Conservation (phyloP, 2,329 filamentous ascomycete genomes). For the Zelopaecilomyces penicillatus region DNA sequence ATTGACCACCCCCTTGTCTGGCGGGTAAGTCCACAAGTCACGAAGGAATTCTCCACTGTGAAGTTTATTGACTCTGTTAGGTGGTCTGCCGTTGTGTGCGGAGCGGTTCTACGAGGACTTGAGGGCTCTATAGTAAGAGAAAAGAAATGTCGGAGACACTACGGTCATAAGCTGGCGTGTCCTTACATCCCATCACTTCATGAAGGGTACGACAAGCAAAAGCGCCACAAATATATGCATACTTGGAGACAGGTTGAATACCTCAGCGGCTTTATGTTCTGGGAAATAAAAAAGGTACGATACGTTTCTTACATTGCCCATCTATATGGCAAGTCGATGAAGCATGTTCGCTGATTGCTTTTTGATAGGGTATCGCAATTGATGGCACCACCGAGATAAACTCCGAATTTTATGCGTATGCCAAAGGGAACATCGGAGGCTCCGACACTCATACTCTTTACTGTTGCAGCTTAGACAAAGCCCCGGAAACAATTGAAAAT, state of each 20-base stretch:
- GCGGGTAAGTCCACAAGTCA: constrained; percentile 1
- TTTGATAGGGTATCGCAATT: background rate
- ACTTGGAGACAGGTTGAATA: too few relatives aligned
- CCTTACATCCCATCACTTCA: background rate
- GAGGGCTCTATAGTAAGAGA: constrained; percentile 3
- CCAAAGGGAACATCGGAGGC: background rate
- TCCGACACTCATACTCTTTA: background rate
- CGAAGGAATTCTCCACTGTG: too few relatives aligned
- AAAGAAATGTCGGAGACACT: constrained; percentile 4
- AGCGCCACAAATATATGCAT: too few relatives aligned
- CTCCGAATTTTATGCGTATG: fast-evolving
- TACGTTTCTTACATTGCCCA: too few relatives aligned
- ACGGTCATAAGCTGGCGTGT: background rate
- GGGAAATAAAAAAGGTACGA: too few relatives aligned
- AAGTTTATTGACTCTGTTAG: background rate
- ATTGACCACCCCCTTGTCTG: background rate
- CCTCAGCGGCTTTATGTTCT: too few relatives aligned
- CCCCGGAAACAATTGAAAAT: background rate
- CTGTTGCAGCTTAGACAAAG: background rate
- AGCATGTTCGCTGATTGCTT: background rate
- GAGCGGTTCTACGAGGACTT: background rate
- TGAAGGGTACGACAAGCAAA: background rate
- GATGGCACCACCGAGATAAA: background rate
- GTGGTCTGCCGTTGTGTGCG: constrained; percentile 3
- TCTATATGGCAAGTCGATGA: too few relatives aligned